Evolutionary conservation across 441 rosid species (phyloP), one percentile per base, ranked within the genome.

Genomic region (Populus tomentosa): DNA sequence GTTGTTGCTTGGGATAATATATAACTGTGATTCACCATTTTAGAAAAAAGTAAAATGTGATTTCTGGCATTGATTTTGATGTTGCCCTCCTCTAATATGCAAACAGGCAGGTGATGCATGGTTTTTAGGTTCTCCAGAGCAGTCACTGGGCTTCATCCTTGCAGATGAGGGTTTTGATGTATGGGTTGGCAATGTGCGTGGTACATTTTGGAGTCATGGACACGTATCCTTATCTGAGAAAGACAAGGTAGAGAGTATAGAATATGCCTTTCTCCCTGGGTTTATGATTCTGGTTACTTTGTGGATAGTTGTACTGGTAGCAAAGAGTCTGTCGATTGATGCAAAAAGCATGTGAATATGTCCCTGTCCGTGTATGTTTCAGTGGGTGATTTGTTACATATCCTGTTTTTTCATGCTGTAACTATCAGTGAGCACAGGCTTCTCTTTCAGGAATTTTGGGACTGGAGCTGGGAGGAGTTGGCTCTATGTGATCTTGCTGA

Each of bases 391-490:
- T 62, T n/a, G 24, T 21, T 24, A 21, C 20, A 7, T 2, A 13
- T 14, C 7, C 3, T 30, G 13, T 46, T 35, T 72, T 66, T 68
- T 21, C 59, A 20, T 30, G 32, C 36, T 66, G 10, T 38, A 38
- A 65, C 20, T 71, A 68, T 67, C 18, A 28, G 33, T 71, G 9
- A 67, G 30, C 74, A 30, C 50, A 40, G 28, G 26, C 16, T 77
- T 77, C 76, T 79, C 67, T 73, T 82, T 83, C 84, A 93, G 99
- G 92, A 92, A 23, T 95, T 85, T 86, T 95, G 99, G 99, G 92
- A 95, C 64, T 95, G 96, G 95, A 95, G 97, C 83, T 95, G 98
- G 98, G 90, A 95, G 91, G 98, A 95, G 73, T 83, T 93, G 85
- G 99, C 99, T 3, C 72, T 90, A 70, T 85, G 74, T 85, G 99